A percentile compares a stretch with the other conserved stretches of the same genome.
Evolutionary conservation across 371 early-diverging fungal species (phyloP).

Genomic region (Circinella umbellata): DNA sequence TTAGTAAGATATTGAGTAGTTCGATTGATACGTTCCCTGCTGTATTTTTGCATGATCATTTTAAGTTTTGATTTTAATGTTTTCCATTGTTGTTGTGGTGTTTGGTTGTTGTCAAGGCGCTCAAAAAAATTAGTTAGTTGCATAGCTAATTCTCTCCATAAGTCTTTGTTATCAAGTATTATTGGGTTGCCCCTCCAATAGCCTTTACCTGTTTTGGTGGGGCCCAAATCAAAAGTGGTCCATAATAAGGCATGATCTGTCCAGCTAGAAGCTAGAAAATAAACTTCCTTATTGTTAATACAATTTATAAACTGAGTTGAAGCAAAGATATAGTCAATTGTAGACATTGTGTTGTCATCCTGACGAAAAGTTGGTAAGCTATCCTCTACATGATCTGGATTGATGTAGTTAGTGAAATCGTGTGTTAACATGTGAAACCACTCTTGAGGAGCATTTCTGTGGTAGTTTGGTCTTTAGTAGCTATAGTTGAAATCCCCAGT

Average conservation of each 20-base stretch:
- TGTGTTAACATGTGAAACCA: neutral
- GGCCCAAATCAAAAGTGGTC: neutral
- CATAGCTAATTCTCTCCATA: neutral
- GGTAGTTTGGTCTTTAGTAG: neutral
- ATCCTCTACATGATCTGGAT: neutral
- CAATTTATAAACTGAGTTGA: neutral
- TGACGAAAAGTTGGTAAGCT: conserved; percentile 9
- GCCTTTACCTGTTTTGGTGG: conserved; percentile 1
- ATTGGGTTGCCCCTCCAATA: conserved; percentile 16
- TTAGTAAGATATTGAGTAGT: neutral
- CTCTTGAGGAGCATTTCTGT: neutral
- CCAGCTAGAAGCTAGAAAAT: neutral
- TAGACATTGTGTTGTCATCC: neutral
- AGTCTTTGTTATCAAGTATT: neutral
- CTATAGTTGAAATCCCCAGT: conserved; percentile 17
- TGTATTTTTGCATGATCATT: conserved; percentile 1
- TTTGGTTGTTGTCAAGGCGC: neutral
- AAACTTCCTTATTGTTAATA: neutral
- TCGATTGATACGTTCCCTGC: neutral
- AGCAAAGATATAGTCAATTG: conserved; percentile 16
- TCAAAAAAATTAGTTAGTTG: neutral
- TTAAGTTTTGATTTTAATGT: neutral
- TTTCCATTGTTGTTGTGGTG: conserved; percentile 12
- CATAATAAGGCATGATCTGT: conserved; percentile 17
- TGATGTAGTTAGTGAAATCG: conserved; percentile 13